Evolutionary conservation across 495 filamentous ascomycete genomes (phyloP), one percentile per base, ranked within the genome.

Genomic region (Geoglossum glabrum): DNA sequence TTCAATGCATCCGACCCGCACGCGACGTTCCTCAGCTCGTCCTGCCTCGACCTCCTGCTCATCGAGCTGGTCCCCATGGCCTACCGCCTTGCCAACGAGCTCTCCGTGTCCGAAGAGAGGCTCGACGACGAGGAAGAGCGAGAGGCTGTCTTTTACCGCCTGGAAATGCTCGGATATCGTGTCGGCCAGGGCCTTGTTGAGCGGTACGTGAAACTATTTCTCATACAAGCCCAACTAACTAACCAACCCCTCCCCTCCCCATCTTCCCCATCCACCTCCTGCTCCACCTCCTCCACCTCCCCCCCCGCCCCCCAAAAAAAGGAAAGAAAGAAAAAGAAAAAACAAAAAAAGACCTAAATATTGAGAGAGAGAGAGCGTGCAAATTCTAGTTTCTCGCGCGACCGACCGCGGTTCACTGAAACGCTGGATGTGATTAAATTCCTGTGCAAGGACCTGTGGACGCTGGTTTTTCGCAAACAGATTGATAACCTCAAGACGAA

Each of bases 401-500:
- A 95, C 68, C 76, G 87, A 47, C 86, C 92, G 19, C 58, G 58
- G 17, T 68, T 69, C 34, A 67, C 60, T 10, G 64, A 69, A 40
- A 61, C 66, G 7, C 64, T 74, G 40, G 70, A 72, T 60, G 65
- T 64, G 9, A 97, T 98, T 66, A 98, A 98, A 69, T 97, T 97
- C 66, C 76, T 97, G 34, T 98, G 92, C 76, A 98, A 97, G 69
- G 93, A 98, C 67, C 71, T 98, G 46, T 98, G 92, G 92, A 86
- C 79, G 52, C 75, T 95, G 43, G 77, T 96, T 33, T 98, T 95
- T 70, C 75, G 87, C 68, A 98, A 98, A 70, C 92, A 96, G 70
- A 83, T 97, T 63, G 92, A 98, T 68, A 97, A 97, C 71, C 73
- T 98, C 45, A 98, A 97, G 73, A 98, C 92, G 15, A 98, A 98